A percentile compares a stretch with the other conserved stretches of the same genome.
phyloP scores from a whole-genome alignment of 768 basidiomycete genomes.

The Mycena epipterygia region DNA sequence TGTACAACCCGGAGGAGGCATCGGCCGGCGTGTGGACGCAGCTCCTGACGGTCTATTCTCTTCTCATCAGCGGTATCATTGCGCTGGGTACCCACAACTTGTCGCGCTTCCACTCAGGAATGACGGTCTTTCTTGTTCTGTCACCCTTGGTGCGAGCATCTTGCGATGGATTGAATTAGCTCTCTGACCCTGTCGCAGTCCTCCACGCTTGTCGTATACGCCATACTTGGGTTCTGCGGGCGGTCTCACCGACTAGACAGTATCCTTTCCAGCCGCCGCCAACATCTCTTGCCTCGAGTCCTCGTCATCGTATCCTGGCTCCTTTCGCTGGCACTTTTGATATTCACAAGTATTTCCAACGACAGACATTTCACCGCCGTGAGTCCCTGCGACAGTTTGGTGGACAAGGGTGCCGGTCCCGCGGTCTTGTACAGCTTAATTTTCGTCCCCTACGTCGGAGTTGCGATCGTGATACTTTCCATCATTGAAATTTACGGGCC shows the following conservation, averaged over 20 bases:
- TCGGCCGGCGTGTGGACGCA: slow-evolving; percentile 12
- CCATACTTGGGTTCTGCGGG: neutral
- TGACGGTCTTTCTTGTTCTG: slow-evolving; percentile 5
- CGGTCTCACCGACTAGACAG: neutral
- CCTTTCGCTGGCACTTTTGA: neutral
- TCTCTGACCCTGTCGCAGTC: neutral
- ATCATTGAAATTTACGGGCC: neutral
- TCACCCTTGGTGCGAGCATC: neutral
- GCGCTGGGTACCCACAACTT: neutral
- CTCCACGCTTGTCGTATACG: neutral
- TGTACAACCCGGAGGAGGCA: slow-evolving; percentile 5
- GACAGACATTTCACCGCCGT: slow-evolving; percentile 2
- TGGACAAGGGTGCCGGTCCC: neutral
- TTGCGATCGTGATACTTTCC: neutral
- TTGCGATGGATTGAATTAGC: neutral
- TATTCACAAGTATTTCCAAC: slow-evolving; percentile 1
- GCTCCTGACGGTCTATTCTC: slow-evolving; percentile 20
- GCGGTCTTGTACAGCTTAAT: neutral
- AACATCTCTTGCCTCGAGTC: neutral
- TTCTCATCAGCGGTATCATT: slow-evolving; percentile 6
- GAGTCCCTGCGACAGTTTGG: slow-evolving; percentile 2
- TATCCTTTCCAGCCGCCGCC: neutral
- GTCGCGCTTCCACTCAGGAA: slow-evolving; percentile 7
- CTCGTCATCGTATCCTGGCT: neutral
- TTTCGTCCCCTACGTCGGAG: slow-evolving; percentile 3